Conservation (phyloP, 768 basidiomycete species). For the Lentinula sp. region DNA sequence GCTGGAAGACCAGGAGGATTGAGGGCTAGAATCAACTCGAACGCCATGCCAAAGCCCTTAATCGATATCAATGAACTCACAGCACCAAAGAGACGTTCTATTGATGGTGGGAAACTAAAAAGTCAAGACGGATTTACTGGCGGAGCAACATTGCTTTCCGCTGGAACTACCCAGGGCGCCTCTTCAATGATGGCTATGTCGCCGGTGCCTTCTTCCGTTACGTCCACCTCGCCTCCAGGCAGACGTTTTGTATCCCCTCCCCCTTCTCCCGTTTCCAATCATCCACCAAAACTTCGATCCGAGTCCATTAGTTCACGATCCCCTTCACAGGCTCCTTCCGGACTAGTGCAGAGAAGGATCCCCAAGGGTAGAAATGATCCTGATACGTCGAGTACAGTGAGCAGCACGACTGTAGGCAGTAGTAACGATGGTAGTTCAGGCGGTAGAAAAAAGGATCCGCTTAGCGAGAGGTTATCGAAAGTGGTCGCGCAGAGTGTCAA, state of each 20-base stretch:
- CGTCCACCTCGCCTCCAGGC: slow-evolving; percentile 24
- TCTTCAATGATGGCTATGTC: slow-evolving; percentile 10
- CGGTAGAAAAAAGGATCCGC: slow-evolving; percentile 24
- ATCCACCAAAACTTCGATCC: not conserved
- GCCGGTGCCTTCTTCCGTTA: slow-evolving; percentile 19
- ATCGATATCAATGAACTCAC: slow-evolving; percentile 47
- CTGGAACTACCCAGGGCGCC: not conserved
- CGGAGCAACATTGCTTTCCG: slow-evolving; percentile 23
- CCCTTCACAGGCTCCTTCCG: not conserved
- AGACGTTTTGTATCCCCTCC: slow-evolving; percentile 29
- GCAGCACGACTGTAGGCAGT: slow-evolving; percentile 1
- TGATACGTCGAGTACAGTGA: not conserved
- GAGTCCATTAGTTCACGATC: not conserved
- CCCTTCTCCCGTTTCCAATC: slow-evolving; percentile 19
- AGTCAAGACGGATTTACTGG: slow-evolving; percentile 31
- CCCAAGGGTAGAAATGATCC: not conserved
- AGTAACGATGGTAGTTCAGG: not conserved
- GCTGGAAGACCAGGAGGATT: slow-evolving; percentile 5
- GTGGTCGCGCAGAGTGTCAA: slow-evolving; percentile 24
- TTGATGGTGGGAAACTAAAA: slow-evolving; percentile 9
- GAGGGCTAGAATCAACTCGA: not conserved
- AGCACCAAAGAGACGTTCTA: slow-evolving; percentile 8
- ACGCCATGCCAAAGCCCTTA: slow-evolving; percentile 31
- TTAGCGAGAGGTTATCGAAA: slow-evolving; percentile 37
- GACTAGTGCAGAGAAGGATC: not conserved